Percentiles rank a stretch among this genome's conserved stretches.
Conservation (phyloP, 2,329 filamentous ascomycete species). For the Fusarium albidum region DNA sequence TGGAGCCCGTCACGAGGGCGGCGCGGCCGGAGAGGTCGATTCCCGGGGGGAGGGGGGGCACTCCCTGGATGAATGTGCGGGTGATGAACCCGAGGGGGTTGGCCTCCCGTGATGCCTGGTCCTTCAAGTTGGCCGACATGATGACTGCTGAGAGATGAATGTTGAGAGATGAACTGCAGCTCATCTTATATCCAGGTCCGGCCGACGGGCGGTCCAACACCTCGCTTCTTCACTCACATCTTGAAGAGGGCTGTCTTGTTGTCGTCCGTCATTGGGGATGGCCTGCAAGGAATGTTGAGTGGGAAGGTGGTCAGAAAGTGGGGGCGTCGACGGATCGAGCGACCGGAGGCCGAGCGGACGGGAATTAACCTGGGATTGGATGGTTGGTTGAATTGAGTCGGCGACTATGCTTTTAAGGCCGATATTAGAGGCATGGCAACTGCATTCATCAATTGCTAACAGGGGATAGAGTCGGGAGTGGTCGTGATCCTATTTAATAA, state of each 20-base stretch:
- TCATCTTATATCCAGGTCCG: slow-evolving; percentile 14
- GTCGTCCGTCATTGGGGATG: neutral
- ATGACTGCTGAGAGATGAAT: neutral
- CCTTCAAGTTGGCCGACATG: slow-evolving; percentile 34
- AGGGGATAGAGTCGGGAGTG: too few relatives aligned
- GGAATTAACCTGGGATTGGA: too few relatives aligned
- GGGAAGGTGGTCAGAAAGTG: neutral
- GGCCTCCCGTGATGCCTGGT: slow-evolving; percentile 33
- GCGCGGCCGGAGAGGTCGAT: slow-evolving; percentile 47
- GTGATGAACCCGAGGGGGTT: slow-evolving; percentile 35
- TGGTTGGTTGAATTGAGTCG: too few relatives aligned
- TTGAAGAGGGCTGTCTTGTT: too few relatives aligned
- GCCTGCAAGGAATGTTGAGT: neutral
- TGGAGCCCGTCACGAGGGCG: slow-evolving; percentile 60
- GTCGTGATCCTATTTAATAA: too few relatives aligned
- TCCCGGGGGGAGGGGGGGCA: slow-evolving; percentile 34
- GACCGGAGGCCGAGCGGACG: slow-evolving; percentile 36
- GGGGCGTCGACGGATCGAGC: slow-evolving; percentile 9
- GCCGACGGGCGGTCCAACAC: slow-evolving; percentile 24
- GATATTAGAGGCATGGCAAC: too few relatives aligned
- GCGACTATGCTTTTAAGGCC: too few relatives aligned
- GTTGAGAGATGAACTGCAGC: neutral
- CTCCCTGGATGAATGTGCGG: slow-evolving; percentile 36
- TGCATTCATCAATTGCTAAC: too few relatives aligned
- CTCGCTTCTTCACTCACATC: too few relatives aligned